Evolutionary conservation across 805 yeast species (phyloP), one percentile per base, ranked within the genome.

Genomic region (Spathaspora passalidarum): DNA sequence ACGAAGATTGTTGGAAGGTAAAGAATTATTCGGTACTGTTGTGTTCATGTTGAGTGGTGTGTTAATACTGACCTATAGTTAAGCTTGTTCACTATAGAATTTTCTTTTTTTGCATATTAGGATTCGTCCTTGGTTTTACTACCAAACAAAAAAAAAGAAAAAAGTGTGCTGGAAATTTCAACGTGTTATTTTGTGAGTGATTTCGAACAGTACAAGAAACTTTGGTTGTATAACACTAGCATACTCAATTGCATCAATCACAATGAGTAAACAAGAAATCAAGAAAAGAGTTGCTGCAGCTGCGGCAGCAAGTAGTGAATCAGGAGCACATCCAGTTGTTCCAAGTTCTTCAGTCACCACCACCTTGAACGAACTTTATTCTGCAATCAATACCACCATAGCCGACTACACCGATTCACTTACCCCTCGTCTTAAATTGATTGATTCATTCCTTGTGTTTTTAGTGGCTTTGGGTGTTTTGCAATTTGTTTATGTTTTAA

Each of bases 361-460:
- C 10, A 46, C 57, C 2, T 22, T 62, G 19, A 41, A 49, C 37
- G 71, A 66, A 32, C 61, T 68, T 40, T 40, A 38, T 4, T 49
- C 56, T 5, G 69, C 75, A 13, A 54, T 72, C 16, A 43, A 50
- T 23, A 56, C 68, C 44, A 71, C 77, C 10, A 65, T 64, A 52
- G 42, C 53, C 18, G 69, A 66, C 48, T 71, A 72, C 54, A 14
- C 52, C 32, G 49, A 59, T 21, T 56, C 63, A 25, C 62, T 71
- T 52, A 72, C 75, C 17, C 75, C 76, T 11, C 63, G 81, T 47
- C 64, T 84, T 47, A 77, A 80, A 63, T 72, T 89, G 43, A 85
- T 92, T 53, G 98, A 94, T 63, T 55, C 76, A 11, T 94, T 91
- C 60, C 75, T 92, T 59, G 79, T 64, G 20, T 90, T 87, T 54